Evolutionary conservation across 257 asterid species (phyloP).

Genomic region (Coffea canephora): DNA sequence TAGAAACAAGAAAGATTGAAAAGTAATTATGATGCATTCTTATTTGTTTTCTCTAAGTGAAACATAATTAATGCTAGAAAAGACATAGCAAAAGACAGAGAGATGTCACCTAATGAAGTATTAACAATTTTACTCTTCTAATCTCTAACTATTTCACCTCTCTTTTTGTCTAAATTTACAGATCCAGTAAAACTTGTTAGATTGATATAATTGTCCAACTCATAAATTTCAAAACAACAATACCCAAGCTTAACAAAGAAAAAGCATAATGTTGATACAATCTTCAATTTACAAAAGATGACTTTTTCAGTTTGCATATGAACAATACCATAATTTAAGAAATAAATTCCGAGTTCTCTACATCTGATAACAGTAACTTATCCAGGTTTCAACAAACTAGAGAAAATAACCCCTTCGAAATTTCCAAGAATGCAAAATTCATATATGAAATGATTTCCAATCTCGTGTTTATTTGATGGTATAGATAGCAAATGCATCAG

Average conservation of each 20-base stretch:
- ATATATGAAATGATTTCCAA: too few species aligned
- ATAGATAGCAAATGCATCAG: background rate
- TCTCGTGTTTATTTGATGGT: background rate
- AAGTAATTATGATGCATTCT: background rate
- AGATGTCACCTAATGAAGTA: background rate
- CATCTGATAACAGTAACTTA: background rate
- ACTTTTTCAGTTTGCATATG: background rate
- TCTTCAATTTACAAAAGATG: background rate
- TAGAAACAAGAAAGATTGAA: background rate
- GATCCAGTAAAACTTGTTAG: background rate
- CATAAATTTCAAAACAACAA: background rate
- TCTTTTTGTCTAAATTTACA: constrained; percentile 2
- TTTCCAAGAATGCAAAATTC: background rate
- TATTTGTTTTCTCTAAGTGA: background rate
- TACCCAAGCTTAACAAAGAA: background rate
- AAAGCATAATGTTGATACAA: background rate
- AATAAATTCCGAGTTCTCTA: background rate
- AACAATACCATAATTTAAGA: background rate
- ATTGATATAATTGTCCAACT: background rate
- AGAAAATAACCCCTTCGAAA: background rate
- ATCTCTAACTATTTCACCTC: background rate
- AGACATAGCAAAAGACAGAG: background rate
- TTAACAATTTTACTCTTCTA: background rate
- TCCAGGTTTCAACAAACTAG: background rate
- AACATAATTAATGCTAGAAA: background rate